Percentiles rank a stretch among this genome's conserved stretches.
These are phyloP conservation scores for Fusarium camptoceras DNA, from an alignment of 2,329 filamentous ascomycete species.

Conservation along the genomic window DNA sequence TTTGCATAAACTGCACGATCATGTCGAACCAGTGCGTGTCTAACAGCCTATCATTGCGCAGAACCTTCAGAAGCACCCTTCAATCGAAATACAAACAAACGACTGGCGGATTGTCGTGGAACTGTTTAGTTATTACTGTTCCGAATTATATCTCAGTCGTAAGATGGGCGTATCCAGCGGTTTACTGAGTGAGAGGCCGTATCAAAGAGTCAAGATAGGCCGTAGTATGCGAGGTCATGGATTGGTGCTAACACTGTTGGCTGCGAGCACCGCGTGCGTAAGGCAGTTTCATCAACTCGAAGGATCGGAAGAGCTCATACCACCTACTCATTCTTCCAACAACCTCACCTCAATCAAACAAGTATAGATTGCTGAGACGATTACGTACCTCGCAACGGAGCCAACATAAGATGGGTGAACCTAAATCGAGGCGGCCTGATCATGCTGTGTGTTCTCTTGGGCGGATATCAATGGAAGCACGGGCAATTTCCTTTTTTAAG, in stretches of 20 bases:
- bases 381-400: slow-evolving; percentile 11
- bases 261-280: not conserved
- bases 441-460: slow-evolving; percentile 27
- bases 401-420: slow-evolving; percentile 17
- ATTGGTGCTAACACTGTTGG: not conserved
- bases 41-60: not conserved
- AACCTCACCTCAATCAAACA: not conserved
- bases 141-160: not conserved
- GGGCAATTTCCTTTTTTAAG: slow-evolving; percentile 33
- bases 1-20: slow-evolving; percentile 7
- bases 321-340: not conserved
- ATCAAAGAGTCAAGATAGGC: not conserved
- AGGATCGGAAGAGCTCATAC: not conserved
- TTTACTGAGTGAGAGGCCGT: not conserved
- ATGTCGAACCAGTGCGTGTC: not conserved
- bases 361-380: not conserved
- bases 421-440: slow-evolving; percentile 32
- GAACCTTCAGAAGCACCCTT: not conserved
- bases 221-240: not conserved
- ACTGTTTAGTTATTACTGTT: not conserved
- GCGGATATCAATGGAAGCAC: slow-evolving; percentile 33
- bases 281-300: not conserved
- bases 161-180: not conserved
- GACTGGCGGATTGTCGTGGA: not conserved
- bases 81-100: not conserved